Conservation (phyloP, 371 early-diverging fungal species). For the Gilbertella persicaria region DNA sequence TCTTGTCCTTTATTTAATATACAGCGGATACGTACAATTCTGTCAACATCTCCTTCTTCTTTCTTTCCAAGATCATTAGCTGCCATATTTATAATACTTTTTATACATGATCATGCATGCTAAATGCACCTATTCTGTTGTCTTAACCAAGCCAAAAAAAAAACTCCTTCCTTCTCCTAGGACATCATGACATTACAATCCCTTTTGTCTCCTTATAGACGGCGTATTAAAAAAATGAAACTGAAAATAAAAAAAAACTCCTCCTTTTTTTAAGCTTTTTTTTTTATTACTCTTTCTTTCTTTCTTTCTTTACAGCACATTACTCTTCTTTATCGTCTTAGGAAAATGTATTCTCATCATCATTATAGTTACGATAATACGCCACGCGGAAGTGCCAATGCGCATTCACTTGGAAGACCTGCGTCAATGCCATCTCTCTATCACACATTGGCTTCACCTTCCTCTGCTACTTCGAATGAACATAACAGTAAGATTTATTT, state of each 20-base stretch:
- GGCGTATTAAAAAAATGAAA: background rate
- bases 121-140: too few species aligned
- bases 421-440: slow-evolving; percentile 21
- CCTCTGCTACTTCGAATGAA: background rate
- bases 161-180: too few species aligned
- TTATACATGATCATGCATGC: too few species aligned
- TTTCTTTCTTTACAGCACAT: background rate
- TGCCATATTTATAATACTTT: too few species aligned
- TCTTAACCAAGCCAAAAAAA: too few species aligned
- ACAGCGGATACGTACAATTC: too few species aligned
- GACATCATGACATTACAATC: too few species aligned
- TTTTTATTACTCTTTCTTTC: slow-evolving; percentile 2
- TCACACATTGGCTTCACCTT: background rate
- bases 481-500: background rate
- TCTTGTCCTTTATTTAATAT: too few species aligned
- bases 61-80: too few species aligned
- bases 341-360: slow-evolving; percentile 11
- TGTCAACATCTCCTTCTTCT: too few species aligned
- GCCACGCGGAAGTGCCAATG: slow-evolving; percentile 18
- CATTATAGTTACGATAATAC: slow-evolving; percentile 8
- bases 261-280: background rate
- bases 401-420: slow-evolving; percentile 23
- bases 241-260: background rate
- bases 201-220: too few species aligned
- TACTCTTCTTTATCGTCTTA: background rate